phyloP scores from a whole-genome alignment of 2,329 filamentous ascomycete species.

The Epichloe uncinata region DNA sequence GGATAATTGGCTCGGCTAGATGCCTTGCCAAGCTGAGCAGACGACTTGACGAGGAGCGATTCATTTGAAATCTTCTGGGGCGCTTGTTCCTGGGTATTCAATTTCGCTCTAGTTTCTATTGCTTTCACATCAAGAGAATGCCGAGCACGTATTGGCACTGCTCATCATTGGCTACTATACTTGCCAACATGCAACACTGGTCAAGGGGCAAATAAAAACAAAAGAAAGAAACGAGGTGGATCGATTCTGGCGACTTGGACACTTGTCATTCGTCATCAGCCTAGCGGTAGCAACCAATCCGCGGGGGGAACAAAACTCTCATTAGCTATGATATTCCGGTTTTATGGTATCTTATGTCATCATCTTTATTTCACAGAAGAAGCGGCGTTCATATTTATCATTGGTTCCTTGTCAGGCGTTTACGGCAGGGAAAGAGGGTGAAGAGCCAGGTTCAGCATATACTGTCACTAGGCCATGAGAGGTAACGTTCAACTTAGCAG shows the following conservation, averaged over 20 bases:
- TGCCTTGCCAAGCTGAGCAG: neutral
- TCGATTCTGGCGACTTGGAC: neutral
- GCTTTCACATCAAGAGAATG: too few relatives aligned
- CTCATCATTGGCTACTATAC: too few relatives aligned
- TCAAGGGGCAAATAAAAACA: too few relatives aligned
- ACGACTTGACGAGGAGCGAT: neutral
- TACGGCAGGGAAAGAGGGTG: conserved; percentile 13
- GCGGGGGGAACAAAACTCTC: neutral
- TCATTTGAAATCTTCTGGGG: neutral
- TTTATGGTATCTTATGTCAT: neutral
- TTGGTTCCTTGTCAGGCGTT: conserved; percentile 18
- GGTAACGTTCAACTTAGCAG: conserved; percentile 9
- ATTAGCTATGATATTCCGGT: neutral
- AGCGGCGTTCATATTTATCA: conserved; percentile 12
- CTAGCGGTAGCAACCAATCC: neutral
- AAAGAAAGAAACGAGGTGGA: too few relatives aligned
- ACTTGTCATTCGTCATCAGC: neutral
- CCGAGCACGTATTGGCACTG: too few relatives aligned
- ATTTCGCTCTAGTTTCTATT: too few relatives aligned
- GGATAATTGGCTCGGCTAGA: neutral
- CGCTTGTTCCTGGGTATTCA: too few relatives aligned
- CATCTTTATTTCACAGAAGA: conserved; percentile 6
- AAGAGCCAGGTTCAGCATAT: conserved; percentile 19
- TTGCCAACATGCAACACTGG: too few relatives aligned
- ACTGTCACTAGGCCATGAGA: conserved; percentile 11